Conservation (phyloP, 2,329 filamentous ascomycete genomes). For the Emergomyces orientalis region DNA sequence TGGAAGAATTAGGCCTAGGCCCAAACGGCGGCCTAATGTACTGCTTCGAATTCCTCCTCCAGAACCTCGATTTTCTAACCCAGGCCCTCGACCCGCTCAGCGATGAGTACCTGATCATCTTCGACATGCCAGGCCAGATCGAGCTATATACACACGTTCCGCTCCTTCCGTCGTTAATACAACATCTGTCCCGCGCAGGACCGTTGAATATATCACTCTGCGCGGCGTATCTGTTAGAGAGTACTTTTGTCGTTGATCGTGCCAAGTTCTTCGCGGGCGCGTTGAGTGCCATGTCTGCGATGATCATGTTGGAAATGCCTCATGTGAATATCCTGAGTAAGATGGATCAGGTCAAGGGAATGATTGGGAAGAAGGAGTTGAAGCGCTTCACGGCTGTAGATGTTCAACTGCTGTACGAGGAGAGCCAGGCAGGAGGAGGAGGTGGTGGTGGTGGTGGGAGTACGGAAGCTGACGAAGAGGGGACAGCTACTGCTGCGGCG, state of each 20-base stretch:
- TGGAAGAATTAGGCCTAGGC: slow-evolving; percentile 86
- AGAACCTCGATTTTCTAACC: slow-evolving; percentile 86
- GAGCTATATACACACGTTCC: slow-evolving; percentile 97
- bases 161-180: slow-evolving; percentile 74
- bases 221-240: slow-evolving; percentile 88
- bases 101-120: slow-evolving; percentile 93
- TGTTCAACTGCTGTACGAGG: slow-evolving; percentile 69
- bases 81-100: slow-evolving; percentile 75
- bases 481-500: slow-evolving; percentile 44
- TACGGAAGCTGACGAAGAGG: slow-evolving; percentile 39
- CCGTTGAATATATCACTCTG: slow-evolving; percentile 84
- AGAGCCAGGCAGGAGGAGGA: slow-evolving; percentile 37
- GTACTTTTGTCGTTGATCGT: slow-evolving; percentile 88
- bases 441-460: neutral
- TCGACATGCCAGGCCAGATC: slow-evolving; percentile 98
- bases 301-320: slow-evolving; percentile 96
- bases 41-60: slow-evolving; percentile 91
- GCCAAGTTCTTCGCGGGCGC: slow-evolving; percentile 97
- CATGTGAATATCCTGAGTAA: slow-evolving; percentile 95
- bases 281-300: slow-evolving; percentile 92
- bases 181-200: slow-evolving; percentile 68
- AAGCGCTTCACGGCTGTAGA: slow-evolving; percentile 88
- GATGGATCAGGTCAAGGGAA: slow-evolving; percentile 92
- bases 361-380: slow-evolving; percentile 76
- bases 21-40: slow-evolving; percentile 91